Evolutionary conservation across 2,329 filamentous ascomycete genomes (phyloP).

Genomic region (Magnaporthiopsis poae): DNA sequence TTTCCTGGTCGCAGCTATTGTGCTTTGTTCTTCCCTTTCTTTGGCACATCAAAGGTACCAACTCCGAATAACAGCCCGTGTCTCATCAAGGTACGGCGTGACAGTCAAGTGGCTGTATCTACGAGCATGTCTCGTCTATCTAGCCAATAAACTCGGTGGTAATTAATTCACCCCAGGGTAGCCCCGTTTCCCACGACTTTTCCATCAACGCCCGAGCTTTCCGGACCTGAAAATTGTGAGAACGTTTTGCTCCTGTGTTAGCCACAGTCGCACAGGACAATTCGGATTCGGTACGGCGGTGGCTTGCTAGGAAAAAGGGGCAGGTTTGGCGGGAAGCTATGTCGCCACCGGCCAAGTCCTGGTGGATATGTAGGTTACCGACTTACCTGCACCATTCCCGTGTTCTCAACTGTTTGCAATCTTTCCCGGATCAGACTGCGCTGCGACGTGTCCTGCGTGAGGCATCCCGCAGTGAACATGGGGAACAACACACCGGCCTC

Average conservation of each 20-base stretch:
- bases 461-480: conserved; percentile 74
- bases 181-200: conserved; percentile 57
- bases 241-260: neutral
- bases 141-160: conserved; percentile 60
- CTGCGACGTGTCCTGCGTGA: conserved; percentile 48
- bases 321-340: neutral
- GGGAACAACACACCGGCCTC: conserved; percentile 71
- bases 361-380: neutral
- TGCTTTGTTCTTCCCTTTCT: neutral
- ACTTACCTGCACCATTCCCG: conserved; percentile 64
- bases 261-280: neutral
- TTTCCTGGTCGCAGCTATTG: neutral
- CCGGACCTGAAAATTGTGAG: conserved; percentile 32
- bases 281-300: neutral
- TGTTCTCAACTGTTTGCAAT: conserved; percentile 57
- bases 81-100: neutral
- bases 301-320: too few relatives aligned
- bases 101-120: neutral
- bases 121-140: conserved; percentile 13
- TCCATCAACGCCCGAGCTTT: conserved; percentile 57
- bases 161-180: conserved; percentile 59
- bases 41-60: neutral
- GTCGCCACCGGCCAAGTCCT: neutral
- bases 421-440: conserved; percentile 54
- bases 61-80: neutral